Evolutionary conservation across 331 rosid genomes (phyloP).

Genomic region (Rosa hybrid): DNA sequence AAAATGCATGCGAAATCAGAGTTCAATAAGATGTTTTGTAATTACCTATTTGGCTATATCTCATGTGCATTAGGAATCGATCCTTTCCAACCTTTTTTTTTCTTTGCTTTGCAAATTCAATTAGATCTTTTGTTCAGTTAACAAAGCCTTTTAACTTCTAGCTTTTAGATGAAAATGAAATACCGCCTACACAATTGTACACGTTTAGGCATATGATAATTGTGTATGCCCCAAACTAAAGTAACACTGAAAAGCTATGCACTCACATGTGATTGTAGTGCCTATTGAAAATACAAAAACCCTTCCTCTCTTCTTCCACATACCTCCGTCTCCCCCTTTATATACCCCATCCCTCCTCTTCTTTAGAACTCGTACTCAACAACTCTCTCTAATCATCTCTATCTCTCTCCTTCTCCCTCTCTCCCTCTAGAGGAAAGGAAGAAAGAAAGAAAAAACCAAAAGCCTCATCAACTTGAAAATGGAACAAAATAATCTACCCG

Average conservation of each 20-base stretch:
- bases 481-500: constrained; percentile 63
- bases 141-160: neutral
- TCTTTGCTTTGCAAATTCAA: neutral
- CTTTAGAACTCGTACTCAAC: constrained; percentile 22
- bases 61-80: neutral
- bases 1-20: neutral
- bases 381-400: constrained; percentile 11
- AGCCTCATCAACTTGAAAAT: constrained; percentile 18
- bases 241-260: constrained; percentile 16
- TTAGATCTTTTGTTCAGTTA: neutral
- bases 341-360: constrained; percentile 20
- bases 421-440: constrained; percentile 25
- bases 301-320: constrained; percentile 15
- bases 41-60: neutral
- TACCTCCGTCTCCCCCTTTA: constrained; percentile 22
- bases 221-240: neutral
- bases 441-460: neutral
- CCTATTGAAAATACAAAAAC: neutral
- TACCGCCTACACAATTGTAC: neutral
- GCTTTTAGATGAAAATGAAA: neutral
- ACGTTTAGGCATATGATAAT: constrained; percentile 4
- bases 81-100: neutral
- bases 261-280: constrained; percentile 7
- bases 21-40: neutral
- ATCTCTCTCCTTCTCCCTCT: constrained; percentile 32